Percentiles rank a stretch among this genome's conserved stretches.
Evolutionary conservation across 2,329 filamentous ascomycete species (phyloP).

Genomic region (Monilinia fructicola): DNA sequence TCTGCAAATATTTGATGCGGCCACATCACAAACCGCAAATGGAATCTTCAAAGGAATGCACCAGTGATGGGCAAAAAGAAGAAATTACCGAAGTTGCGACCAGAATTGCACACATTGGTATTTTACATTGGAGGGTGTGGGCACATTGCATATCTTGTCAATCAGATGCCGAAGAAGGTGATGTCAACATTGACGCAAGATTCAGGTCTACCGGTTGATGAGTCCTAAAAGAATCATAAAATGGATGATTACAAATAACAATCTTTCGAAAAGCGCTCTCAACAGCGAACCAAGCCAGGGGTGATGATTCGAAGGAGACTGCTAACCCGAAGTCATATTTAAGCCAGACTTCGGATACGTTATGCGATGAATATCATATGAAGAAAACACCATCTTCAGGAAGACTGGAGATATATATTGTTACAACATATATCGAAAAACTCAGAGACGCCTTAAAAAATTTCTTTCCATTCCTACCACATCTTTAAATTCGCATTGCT

Average conservation of each 20-base stretch:
- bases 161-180: conserved; percentile 34
- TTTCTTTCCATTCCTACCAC: conserved; percentile 2
- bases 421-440: background rate
- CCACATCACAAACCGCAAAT: conserved; percentile 32
- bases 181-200: conserved; percentile 23
- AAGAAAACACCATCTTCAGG: conserved; percentile 3
- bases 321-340: conserved; percentile 4
- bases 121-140: conserved; percentile 92
- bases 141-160: conserved; percentile 64
- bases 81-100: conserved; percentile 67
- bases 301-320: background rate
- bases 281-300: background rate
- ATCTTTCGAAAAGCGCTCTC: background rate
- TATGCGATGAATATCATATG: conserved; percentile 15
- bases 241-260: background rate
- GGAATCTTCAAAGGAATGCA: conserved; percentile 1
- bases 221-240: background rate
- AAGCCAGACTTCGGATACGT: conserved; percentile 18
- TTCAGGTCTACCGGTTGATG: background rate
- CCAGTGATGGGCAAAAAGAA: conserved; percentile 29
- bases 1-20: conserved; percentile 40
- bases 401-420: background rate
- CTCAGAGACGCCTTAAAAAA: background rate
- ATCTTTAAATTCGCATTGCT: conserved; percentile 19
- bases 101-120: conserved; percentile 76